Evolutionary conservation across 768 basidiomycete genomes (phyloP).

Genomic region (Pulveroboletus ravenelii): DNA sequence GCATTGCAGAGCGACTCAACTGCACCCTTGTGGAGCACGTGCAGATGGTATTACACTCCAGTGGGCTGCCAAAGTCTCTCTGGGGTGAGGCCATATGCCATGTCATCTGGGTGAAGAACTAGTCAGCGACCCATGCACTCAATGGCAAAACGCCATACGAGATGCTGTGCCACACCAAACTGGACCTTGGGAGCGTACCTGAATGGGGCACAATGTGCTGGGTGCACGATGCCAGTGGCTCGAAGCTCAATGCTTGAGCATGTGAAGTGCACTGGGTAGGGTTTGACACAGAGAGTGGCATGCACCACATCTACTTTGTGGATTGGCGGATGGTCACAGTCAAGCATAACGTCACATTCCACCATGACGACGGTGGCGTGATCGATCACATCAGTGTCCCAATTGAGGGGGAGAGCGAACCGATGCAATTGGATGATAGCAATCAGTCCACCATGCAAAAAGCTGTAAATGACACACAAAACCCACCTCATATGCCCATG

Average conservation of each 20-base stretch:
- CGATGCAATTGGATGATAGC: no score
- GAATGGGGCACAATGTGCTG: neutral
- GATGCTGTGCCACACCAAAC: neutral
- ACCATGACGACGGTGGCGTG: neutral
- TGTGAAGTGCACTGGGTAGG: neutral
- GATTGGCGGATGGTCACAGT: accelerated
- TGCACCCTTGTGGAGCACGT: no score
- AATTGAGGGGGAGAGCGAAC: no score
- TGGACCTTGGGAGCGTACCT: accelerated
- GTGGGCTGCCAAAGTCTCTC: neutral
- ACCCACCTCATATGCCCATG: no score
- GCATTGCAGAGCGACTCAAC: no score
- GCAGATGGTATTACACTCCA: neutral
- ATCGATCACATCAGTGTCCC: no score
- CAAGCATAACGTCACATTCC: neutral
- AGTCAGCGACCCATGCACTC: neutral
- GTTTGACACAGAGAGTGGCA: accelerated
- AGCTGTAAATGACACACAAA: no score
- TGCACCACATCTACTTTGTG: neutral
- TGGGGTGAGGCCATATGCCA: neutral
- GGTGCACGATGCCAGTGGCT: neutral
- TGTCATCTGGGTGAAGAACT: neutral
- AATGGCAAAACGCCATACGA: neutral
- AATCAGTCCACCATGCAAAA: no score
- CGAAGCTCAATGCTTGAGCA: neutral